Evolutionary conservation across 2,329 filamentous ascomycete genomes (phyloP).

Genomic region (Emmonsiellopsis sp.): DNA sequence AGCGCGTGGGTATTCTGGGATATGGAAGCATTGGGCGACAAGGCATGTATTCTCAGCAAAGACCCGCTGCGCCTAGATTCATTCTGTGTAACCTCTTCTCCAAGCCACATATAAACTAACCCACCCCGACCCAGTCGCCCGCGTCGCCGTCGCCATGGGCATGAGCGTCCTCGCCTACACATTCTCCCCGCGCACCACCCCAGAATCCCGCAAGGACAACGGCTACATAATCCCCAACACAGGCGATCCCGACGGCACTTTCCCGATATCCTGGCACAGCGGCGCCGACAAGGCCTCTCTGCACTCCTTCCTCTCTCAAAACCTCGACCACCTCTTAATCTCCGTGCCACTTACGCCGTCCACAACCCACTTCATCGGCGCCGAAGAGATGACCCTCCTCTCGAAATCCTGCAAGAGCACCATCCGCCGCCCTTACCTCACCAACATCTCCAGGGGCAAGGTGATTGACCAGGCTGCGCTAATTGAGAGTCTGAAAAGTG

Average conservation of each 20-base stretch:
- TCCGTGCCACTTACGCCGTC: slow-evolving; percentile 47
- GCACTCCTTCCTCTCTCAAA: slow-evolving; percentile 44
- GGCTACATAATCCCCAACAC: slow-evolving; percentile 62
- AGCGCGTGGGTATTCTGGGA: slow-evolving; percentile 50
- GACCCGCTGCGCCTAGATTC: not conserved
- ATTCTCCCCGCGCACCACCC: slow-evolving; percentile 48
- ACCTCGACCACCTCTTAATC: slow-evolving; percentile 49
- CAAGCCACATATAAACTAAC: not conserved
- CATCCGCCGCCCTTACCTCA: slow-evolving; percentile 47
- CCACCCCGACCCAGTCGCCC: slow-evolving; percentile 32
- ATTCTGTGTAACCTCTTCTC: not conserved
- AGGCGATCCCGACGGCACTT: slow-evolving; percentile 46
- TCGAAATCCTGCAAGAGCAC: slow-evolving; percentile 21
- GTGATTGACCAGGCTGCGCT: slow-evolving; percentile 55
- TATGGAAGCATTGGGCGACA: slow-evolving; percentile 56
- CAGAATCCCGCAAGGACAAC: slow-evolving; percentile 53
- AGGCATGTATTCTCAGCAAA: slow-evolving; percentile 28
- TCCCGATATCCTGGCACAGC: slow-evolving; percentile 49
- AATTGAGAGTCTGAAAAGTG: slow-evolving; percentile 48
- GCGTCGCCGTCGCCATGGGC: slow-evolving; percentile 54
- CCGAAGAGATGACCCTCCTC: slow-evolving; percentile 47
- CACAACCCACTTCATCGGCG: slow-evolving; percentile 47
- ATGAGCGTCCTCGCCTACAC: slow-evolving; percentile 47
- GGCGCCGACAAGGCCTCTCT: slow-evolving; percentile 43
- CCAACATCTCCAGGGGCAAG: slow-evolving; percentile 61